Conservation (phyloP, 371 early-diverging fungal genomes). For the Nematocida sp. region DNA sequence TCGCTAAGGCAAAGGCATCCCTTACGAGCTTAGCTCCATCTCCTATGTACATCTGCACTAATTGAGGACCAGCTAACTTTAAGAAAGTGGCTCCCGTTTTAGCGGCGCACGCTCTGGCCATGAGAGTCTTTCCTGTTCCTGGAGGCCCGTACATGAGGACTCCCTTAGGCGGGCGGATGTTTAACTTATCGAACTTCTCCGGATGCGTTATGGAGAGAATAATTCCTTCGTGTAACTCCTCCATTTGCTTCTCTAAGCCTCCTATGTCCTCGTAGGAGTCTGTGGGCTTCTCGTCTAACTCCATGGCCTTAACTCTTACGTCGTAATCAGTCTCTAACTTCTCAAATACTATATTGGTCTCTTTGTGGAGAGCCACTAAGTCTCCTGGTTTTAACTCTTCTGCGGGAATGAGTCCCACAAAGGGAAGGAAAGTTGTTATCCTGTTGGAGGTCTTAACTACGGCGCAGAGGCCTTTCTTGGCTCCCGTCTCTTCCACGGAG, state of each 20-base stretch:
- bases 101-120: slow-evolving; percentile 92
- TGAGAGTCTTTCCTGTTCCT: slow-evolving; percentile 76
- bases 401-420: slow-evolving; percentile 90
- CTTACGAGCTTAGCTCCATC: slow-evolving; percentile 89
- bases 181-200: slow-evolving; percentile 90
- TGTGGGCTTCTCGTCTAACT: slow-evolving; percentile 97
- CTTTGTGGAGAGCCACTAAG: slow-evolving; percentile 98
- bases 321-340: slow-evolving; percentile 96
- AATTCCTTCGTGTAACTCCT: slow-evolving; percentile 93
- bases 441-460: slow-evolving; percentile 82
- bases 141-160: slow-evolving; percentile 96
- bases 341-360: slow-evolving; percentile 92
- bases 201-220: slow-evolving; percentile 96
- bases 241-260: slow-evolving; percentile 93
- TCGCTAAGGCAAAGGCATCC: slow-evolving; percentile 97
- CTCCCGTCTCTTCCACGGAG: slow-evolving; percentile 80
- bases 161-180: slow-evolving; percentile 93
- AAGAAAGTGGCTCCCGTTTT: slow-evolving; percentile 89
- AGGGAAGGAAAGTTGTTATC: slow-evolving; percentile 73
- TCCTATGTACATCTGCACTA: slow-evolving; percentile 97
- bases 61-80: slow-evolving; percentile 87
- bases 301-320: slow-evolving; percentile 98
- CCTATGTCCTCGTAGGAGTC: slow-evolving; percentile 98
- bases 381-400: slow-evolving; percentile 88
- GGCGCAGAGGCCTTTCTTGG: slow-evolving; percentile 87